Base-by-base conservation (phyloP, 2,329 filamentous ascomycete species). In the Pseudocercospora fuligena region DNA sequence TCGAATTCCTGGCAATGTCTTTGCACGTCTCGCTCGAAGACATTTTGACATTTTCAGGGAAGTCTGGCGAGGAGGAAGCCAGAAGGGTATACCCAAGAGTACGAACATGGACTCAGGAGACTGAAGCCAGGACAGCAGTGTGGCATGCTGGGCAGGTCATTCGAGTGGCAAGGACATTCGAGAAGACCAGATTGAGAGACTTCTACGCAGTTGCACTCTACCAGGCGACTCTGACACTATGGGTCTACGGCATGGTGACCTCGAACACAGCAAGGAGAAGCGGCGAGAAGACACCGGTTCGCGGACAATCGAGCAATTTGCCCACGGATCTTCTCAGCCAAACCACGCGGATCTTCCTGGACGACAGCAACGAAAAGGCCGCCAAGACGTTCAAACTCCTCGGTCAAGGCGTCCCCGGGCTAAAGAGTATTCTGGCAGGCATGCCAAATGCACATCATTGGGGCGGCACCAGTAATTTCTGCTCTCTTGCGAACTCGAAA, bases 121-220 rank as follows among this genome's bases (percentile, higher is more conserved):
- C 78, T 1, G 82, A 86, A 36, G 84, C 87, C 5, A 82, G 88
- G 27, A 83, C 84, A 60, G 86, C 88, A 11, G 73, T 90, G 1
- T 91, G 86, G 85, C 87, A 89, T 70, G 89, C 89, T 1, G 89
- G 87, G 0, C 89, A 91, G 75, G 82, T 90, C 1, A 74, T 92
- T 8, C 83, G 87, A 4, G 83, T 85, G 57, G 88, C 88, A 5
- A 64, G 70, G 12, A 59, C 46, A 2, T 74, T 74, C 43, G 73
- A 74, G 63, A 71, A 73, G 53, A 72, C 70, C 2, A 63, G 66
- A 43, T 61, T 75, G 16, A 85, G 86, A 54, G 87, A 89, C 68
- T 91, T 91, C 75, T 86, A 87, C 70, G 88, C 89, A 0, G 85
- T 92, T 8, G 87, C 86, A 0, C 82, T 91, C 0, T 90, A 91